phyloP scores from a whole-genome alignment of 331 rosid species.

The Pyrus hybrid region DNA sequence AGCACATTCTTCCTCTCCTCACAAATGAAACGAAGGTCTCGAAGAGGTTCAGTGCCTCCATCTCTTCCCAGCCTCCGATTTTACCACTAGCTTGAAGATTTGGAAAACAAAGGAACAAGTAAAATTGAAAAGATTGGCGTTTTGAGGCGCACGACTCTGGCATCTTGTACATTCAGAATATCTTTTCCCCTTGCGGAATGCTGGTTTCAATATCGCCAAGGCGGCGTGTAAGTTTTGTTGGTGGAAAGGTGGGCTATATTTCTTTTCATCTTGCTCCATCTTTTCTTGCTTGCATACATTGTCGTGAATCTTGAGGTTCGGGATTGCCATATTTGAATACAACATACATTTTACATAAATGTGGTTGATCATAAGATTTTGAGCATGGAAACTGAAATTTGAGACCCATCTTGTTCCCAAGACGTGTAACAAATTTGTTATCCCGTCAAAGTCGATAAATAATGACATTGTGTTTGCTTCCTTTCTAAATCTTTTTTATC shows the following conservation, averaged over 20 bases:
- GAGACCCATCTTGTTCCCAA: background rate
- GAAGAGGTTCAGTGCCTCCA: background rate
- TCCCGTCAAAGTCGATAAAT: background rate
- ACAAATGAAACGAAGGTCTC: background rate
- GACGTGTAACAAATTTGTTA: background rate
- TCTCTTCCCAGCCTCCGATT: background rate
- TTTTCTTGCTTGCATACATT: background rate
- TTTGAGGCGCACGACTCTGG: conserved; percentile 3
- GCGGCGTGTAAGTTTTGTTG: conserved; percentile 4
- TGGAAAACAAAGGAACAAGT: background rate
- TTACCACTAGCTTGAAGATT: too few relatives aligned
- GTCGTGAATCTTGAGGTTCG: background rate
- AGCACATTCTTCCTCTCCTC: background rate
- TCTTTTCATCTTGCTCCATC: conserved; percentile 15
- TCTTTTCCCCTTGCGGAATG: conserved; percentile 7
- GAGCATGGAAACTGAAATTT: background rate
- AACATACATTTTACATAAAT: background rate
- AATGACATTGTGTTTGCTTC: background rate
- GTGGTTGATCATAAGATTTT: background rate
- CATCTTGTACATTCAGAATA: background rate
- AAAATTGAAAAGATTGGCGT: background rate
- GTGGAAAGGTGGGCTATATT: conserved; percentile 17
- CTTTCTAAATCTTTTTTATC: background rate
- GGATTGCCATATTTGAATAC: background rate
- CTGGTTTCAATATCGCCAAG: conserved; percentile 15